A percentile compares a stretch with the other conserved stretches of the same genome.
phyloP scores from a whole-genome alignment of 164 flowering plant genomes.

The Houttuynia cordata region DNA sequence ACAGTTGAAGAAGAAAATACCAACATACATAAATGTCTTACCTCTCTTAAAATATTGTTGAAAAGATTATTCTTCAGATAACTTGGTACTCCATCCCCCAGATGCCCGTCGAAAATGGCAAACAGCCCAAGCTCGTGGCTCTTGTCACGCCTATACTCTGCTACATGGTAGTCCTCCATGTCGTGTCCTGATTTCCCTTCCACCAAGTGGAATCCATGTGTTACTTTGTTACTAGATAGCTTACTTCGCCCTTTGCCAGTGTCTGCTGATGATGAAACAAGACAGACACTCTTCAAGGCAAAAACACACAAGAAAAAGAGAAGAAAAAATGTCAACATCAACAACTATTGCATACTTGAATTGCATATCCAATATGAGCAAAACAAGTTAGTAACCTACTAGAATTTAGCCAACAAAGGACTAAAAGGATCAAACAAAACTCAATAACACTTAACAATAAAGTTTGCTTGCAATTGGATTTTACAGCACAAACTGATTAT shows the following conservation, averaged over 20 bases:
- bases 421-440: neutral
- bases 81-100: conserved; percentile 46
- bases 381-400: neutral
- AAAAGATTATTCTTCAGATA: conserved; percentile 43
- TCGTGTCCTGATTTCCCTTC: conserved; percentile 56
- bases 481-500: too few species aligned
- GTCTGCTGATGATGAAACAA: conserved; percentile 31
- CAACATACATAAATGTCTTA: conserved; percentile 2
- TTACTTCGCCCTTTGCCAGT: conserved; percentile 53
- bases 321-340: neutral
- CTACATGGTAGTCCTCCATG: conserved; percentile 70
- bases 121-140: conserved; percentile 48
- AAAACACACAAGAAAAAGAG: conserved; percentile 4
- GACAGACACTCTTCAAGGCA: conserved; percentile 23
- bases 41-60: conserved; percentile 53
- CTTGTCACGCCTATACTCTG: conserved; percentile 29
- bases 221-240: conserved; percentile 22
- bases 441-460: too few species aligned
- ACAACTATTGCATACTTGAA: neutral
- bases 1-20: neutral
- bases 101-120: conserved; percentile 67
- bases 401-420: neutral
- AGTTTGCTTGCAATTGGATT: too few species aligned
- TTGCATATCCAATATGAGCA: neutral
- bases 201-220: conserved; percentile 51